phyloP scores from a whole-genome alignment of 805 yeast genomes.

The Starmerella floricola region DNA sequence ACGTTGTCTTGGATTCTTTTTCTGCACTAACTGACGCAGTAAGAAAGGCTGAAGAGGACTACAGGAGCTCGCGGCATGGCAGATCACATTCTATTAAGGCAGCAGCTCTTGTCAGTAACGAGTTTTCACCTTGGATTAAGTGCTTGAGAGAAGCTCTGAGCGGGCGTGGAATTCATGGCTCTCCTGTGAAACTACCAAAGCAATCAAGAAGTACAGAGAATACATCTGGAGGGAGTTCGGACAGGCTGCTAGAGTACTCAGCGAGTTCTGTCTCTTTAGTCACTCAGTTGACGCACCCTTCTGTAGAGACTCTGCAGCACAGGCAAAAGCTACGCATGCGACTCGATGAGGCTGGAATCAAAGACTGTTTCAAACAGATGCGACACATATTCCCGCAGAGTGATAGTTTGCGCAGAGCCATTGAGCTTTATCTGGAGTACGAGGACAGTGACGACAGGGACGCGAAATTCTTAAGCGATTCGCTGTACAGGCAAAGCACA shows the following conservation, averaged over 20 bases:
- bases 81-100: background rate
- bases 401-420: slow-evolving; percentile 38
- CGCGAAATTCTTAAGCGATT: slow-evolving; percentile 40
- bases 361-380: slow-evolving; percentile 5
- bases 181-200: slow-evolving; percentile 83
- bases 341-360: slow-evolving; percentile 45
- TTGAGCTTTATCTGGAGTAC: slow-evolving; percentile 39
- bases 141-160: slow-evolving; percentile 56
- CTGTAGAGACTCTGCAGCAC: slow-evolving; percentile 24
- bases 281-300: slow-evolving; percentile 41
- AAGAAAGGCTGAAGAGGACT: background rate
- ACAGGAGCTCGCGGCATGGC: background rate
- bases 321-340: slow-evolving; percentile 50
- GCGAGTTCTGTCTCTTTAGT: slow-evolving; percentile 58
- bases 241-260: slow-evolving; percentile 54
- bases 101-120: slow-evolving; percentile 26
- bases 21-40: slow-evolving; percentile 24
- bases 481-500: background rate
- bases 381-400: slow-evolving; percentile 7
- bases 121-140: slow-evolving; percentile 61
- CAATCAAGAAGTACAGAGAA: slow-evolving; percentile 39
- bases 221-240: slow-evolving; percentile 28
- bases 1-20: slow-evolving; percentile 44
- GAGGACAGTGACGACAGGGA: slow-evolving; percentile 57
- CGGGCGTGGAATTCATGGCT: slow-evolving; percentile 83